phyloP scores from a whole-genome alignment of 2,329 filamentous ascomycete species.

The Talaromyces sp. region DNA sequence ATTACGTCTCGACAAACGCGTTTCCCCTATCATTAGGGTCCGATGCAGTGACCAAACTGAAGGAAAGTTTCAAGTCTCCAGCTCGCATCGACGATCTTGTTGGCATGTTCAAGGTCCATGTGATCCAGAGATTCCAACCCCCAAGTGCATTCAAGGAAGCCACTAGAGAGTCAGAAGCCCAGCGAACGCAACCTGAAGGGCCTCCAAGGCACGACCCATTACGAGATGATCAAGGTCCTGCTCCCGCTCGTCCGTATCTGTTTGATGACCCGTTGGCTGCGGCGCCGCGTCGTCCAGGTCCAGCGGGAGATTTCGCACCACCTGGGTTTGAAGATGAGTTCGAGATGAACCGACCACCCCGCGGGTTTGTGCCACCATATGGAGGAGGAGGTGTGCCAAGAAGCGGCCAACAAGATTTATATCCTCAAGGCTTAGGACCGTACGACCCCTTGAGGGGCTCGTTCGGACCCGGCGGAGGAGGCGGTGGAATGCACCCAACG shows the following conservation, averaged over 20 bases:
- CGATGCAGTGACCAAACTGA: conserved; percentile 28
- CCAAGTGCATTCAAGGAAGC: conserved; percentile 73
- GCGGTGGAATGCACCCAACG: conserved; percentile 89
- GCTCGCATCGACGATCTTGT: conserved; percentile 66
- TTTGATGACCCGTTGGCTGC: conserved; percentile 62
- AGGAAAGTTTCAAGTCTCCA: conserved; percentile 67
- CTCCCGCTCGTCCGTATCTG: conserved; percentile 63
- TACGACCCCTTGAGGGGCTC: conserved; percentile 71
- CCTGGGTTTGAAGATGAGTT: conserved; percentile 93
- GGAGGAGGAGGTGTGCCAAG: conserved; percentile 56
- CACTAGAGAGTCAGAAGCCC: conserved; percentile 56
- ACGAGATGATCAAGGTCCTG: conserved; percentile 50
- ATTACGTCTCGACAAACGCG: conserved; percentile 65
- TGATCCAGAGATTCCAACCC: conserved; percentile 73
- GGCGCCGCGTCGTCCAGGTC: conserved; percentile 57
- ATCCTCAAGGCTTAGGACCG: conserved; percentile 80
- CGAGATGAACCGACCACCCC: conserved; percentile 67
- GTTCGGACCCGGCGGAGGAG: conserved; percentile 58
- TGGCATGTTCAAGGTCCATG: conserved; percentile 65
- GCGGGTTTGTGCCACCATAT: conserved; percentile 40
- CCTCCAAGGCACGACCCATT: conserved; percentile 42
- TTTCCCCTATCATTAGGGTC: conserved; percentile 46
- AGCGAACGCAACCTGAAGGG: conserved; percentile 36
- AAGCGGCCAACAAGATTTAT: conserved; percentile 80
- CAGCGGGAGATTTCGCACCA: conserved; percentile 70